Percentiles rank a stretch among this genome's conserved stretches.
Conservation (phyloP, 2,329 filamentous ascomycete genomes). For the Conoideocrella luteorostrata region DNA sequence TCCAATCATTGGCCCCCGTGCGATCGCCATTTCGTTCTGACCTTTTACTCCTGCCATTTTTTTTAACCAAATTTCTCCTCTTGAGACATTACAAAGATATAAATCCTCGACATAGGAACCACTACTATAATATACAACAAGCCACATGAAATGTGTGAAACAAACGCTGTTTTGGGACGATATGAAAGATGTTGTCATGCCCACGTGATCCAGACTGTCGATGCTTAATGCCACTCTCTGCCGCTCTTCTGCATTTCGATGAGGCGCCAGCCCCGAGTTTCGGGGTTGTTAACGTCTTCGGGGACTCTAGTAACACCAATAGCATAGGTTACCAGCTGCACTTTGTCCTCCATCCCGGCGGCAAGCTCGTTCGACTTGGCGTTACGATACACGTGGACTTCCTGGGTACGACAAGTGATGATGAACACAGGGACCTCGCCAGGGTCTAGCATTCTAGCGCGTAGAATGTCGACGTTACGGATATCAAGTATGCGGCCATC, state of each 20-base stretch:
- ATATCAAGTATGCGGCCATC: slow-evolving; percentile 96
- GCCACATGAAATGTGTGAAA: neutral
- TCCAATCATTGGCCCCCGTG: slow-evolving; percentile 7
- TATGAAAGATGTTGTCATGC: neutral
- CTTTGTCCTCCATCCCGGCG: slow-evolving; percentile 97
- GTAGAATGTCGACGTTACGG: slow-evolving; percentile 81
- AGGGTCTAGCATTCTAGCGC: slow-evolving; percentile 73
- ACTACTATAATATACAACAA: slow-evolving; percentile 7
- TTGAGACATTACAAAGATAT: slow-evolving; percentile 13
- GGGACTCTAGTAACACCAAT: slow-evolving; percentile 91
- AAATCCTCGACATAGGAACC: slow-evolving; percentile 8
- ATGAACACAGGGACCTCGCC: slow-evolving; percentile 94
- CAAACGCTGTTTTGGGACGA: too few relatives aligned
- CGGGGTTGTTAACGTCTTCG: slow-evolving; percentile 93
- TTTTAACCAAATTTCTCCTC: slow-evolving; percentile 8
- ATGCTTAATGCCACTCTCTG: slow-evolving; percentile 64
- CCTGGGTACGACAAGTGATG: slow-evolving; percentile 91
- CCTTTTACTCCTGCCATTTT: neutral
- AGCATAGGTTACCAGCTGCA: slow-evolving; percentile 95
- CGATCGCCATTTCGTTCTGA: neutral
- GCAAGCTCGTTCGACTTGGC: slow-evolving; percentile 83
- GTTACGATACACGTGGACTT: slow-evolving; percentile 95
- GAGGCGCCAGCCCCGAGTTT: slow-evolving; percentile 92
- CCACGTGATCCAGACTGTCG: neutral
- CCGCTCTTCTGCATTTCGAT: slow-evolving; percentile 99